A percentile compares a stretch with the other conserved stretches of the same genome.
Conservation (phyloP, 2,329 filamentous ascomycete species). For the Orbilia brochopaga region DNA sequence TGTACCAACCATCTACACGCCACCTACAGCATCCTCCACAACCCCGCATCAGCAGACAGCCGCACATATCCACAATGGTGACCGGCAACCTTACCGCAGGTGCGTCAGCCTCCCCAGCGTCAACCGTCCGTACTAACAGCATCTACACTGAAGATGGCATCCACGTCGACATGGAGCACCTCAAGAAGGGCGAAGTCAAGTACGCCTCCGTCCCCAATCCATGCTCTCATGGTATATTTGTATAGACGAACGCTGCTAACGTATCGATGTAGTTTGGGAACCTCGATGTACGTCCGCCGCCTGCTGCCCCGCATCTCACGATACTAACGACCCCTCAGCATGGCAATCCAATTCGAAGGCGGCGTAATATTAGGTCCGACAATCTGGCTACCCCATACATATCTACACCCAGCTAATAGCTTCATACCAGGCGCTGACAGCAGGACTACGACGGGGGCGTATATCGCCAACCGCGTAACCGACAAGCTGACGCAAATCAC, state of each 20-base stretch:
- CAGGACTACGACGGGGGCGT: slow-evolving; percentile 93
- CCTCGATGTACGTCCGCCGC: slow-evolving; percentile 77
- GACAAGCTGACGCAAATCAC: slow-evolving; percentile 98
- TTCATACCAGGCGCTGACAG: slow-evolving; percentile 78
- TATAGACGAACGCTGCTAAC: slow-evolving; percentile 44
- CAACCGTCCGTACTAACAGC: slow-evolving; percentile 20
- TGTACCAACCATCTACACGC: too few relatives aligned
- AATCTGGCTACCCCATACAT: background rate
- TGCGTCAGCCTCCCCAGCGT: slow-evolving; percentile 54
- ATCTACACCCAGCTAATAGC: background rate
- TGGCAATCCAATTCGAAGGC: slow-evolving; percentile 99
- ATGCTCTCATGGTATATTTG: background rate
- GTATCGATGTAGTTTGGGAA: slow-evolving; percentile 74
- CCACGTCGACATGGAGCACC: slow-evolving; percentile 96
- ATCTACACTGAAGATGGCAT: slow-evolving; percentile 77
- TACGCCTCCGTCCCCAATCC: slow-evolving; percentile 61
- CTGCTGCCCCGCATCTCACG: slow-evolving; percentile 48
- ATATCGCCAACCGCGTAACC: slow-evolving; percentile 98
- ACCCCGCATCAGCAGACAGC: background rate
- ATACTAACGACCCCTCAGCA: slow-evolving; percentile 64
- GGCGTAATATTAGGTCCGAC: slow-evolving; percentile 84
- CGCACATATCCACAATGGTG: slow-evolving; percentile 31
- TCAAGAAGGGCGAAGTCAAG: slow-evolving; percentile 99
- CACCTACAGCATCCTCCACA: too few relatives aligned
- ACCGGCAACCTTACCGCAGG: slow-evolving; percentile 70